These are phyloP conservation scores for Spergularia bocconei DNA, from an alignment of 148 eudicot genomes.

Conservation along the genomic window DNA sequence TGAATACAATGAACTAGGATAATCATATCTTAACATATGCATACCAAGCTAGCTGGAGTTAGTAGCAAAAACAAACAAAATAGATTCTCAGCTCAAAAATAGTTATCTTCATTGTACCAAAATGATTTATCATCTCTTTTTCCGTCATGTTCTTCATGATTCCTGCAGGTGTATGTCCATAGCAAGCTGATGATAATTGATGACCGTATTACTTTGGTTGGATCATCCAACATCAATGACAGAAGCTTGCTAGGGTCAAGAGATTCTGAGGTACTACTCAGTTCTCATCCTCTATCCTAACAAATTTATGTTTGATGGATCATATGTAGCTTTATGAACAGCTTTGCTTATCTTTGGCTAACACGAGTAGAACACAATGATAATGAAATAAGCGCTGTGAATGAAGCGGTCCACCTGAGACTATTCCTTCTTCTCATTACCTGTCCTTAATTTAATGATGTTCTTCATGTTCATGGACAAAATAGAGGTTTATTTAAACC, in stretches of 20 bases:
- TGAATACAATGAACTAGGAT: no score
- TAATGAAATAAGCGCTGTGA: background rate
- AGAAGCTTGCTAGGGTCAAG: conserved; percentile 98
- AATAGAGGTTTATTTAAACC: no score
- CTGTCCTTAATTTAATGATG: no score
- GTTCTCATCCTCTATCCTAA: background rate
- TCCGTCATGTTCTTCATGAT: background rate
- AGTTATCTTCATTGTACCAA: no score
- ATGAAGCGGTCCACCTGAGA: no score
- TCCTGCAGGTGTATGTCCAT: conserved; percentile 83
- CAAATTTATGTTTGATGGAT: background rate
- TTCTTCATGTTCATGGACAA: no score
- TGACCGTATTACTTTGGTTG: conserved; percentile 72
- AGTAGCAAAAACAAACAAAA: no score
- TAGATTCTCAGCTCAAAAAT: no score
- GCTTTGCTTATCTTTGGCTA: background rate
- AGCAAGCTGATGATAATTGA: conserved; percentile 98
- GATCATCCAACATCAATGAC: conserved; percentile 95
- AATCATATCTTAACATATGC: no score
- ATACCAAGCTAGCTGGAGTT: no score
- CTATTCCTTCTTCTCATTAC: no score
- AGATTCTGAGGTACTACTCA: conserved; percentile 84
- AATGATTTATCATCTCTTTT: background rate
- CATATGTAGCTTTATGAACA: background rate
- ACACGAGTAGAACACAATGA: background rate